Evolutionary conservation across 1,284 basidiomycete species (phyloP), one percentile per base, ranked within the genome.

Genomic region (Pholiota adiposa): DNA sequence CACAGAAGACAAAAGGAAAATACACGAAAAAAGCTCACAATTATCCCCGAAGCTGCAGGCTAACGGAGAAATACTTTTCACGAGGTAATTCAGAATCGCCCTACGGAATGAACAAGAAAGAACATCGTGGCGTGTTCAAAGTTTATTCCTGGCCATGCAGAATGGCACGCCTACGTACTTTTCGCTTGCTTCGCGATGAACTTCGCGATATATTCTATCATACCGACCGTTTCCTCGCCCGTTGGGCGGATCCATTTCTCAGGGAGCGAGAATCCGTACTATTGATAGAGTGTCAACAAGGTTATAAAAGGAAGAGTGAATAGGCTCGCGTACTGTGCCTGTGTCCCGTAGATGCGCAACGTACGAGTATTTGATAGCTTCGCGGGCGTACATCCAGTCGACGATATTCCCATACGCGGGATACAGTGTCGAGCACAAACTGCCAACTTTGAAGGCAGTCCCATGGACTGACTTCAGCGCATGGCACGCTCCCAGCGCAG

Each of bases 191-290:
- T 65, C 21, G 73, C 78, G 60, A 94, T 87, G 70, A 93, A 94
- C 44, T 79, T 75, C 1, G 87, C 85, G 4, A 95, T 74, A 65
- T 89, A 91, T 19, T 80, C 72, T 36, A 94, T 68, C 72, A 92
- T 86, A 18, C 79, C 81, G 4, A 79, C 78, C 5, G 87, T 86
- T 74, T 95, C 93, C 70, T 92, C 89, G 1, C 90, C 92, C 0
- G 90, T 87, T 0, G 92, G 89, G 8, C 88, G 76, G 65, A 96
- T 94, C 79, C 86, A 86, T 58, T 79, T 75, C 0, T 86, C 77
- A 0, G 93, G 93, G 0, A 95, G 76, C 9, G 90, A 75, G 75
- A 93, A 95, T 31, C 92, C 93, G 68, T 92, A 93, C 85, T 93
- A 70, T 19, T 38, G n/a, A 21, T 43, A 54, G 43, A 54, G 29